Conservation (phyloP, 208 protist species). For the Leishmania tropica region DNA sequence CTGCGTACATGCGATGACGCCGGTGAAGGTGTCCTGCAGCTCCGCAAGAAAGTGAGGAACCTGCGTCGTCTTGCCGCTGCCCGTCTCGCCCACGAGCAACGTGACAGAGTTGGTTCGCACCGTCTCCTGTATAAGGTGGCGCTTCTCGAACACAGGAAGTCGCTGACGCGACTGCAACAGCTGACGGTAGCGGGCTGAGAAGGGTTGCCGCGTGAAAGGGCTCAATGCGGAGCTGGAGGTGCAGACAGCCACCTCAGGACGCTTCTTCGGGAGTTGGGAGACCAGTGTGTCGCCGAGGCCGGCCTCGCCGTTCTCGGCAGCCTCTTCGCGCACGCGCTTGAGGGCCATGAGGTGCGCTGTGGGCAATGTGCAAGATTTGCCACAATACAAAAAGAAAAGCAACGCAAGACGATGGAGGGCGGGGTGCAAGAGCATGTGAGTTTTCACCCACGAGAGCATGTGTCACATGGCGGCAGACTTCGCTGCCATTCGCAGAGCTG, state of each 20-base stretch:
- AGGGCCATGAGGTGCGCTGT: conserved; percentile 5
- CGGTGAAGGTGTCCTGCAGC: conserved; percentile 33
- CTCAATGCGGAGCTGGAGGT: conserved; percentile 19
- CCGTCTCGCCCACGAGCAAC: conserved; percentile 95
- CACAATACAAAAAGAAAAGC: not conserved
- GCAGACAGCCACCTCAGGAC: not conserved
- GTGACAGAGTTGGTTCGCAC: conserved; percentile 80
- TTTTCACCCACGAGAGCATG: not conserved
- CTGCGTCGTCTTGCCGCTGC: conserved; percentile 97
- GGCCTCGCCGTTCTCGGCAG: not conserved
- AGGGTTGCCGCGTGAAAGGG: conserved; percentile 55
- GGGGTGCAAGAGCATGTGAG: conserved; percentile 11
- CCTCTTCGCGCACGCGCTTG: conserved; percentile 13
- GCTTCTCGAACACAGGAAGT: conserved; percentile 75
- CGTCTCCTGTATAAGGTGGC: conserved; percentile 56
- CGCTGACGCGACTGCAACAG: conserved; percentile 42
- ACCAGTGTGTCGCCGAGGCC: not conserved
- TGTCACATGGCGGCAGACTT: not conserved
- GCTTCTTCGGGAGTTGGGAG: conserved; percentile 1
- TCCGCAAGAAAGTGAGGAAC: conserved; percentile 93
- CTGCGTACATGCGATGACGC: conserved; percentile 95
- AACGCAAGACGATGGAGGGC: not conserved
- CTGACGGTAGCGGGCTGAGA: conserved; percentile 46
- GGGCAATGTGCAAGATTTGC: not conserved
- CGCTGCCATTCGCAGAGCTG: not conserved